Evolutionary conservation across 352 stramenopile genomes (phyloP).

Genomic region (Elongisporangium anandrum): DNA sequence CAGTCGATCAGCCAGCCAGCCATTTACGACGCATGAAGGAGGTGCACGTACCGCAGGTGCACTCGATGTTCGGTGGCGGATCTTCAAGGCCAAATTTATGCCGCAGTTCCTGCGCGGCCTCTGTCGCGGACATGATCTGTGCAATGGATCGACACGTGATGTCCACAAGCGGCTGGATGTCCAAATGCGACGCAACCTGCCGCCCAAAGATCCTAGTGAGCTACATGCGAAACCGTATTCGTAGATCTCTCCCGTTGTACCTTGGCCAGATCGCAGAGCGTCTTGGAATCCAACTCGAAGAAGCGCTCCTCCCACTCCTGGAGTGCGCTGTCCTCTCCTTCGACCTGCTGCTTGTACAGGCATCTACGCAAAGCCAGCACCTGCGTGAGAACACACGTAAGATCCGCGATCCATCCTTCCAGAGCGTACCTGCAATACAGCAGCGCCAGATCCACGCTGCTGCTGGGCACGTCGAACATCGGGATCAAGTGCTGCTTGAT

Average conservation of each 20-base stretch:
- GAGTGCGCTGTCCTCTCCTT: conserved; percentile 49
- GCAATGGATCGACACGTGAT: conserved; percentile 77
- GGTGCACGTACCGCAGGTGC: conserved; percentile 34
- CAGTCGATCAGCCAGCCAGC: no score
- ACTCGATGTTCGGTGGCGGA: conserved; percentile 25
- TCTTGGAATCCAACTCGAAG: conserved; percentile 71
- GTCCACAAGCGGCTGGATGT: conserved; percentile 79
- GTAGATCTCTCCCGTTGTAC: conserved; percentile 5
- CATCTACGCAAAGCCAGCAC: conserved; percentile 28
- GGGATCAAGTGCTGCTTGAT: conserved; percentile 68
- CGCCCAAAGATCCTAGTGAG: neutral
- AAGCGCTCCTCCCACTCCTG: conserved; percentile 65
- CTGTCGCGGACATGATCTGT: conserved; percentile 81
- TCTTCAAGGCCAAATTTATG: conserved; percentile 80
- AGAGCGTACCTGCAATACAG: conserved; percentile 61
- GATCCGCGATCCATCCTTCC: neutral
- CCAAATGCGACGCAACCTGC: conserved; percentile 67
- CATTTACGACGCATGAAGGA: neutral
- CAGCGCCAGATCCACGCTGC: conserved; percentile 64
- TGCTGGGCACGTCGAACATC: conserved; percentile 68
- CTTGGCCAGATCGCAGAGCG: conserved; percentile 73
- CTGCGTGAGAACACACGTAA: neutral
- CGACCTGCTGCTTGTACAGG: conserved; percentile 75
- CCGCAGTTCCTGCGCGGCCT: conserved; percentile 65
- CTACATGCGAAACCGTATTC: neutral